Evolutionary conservation across 2,329 filamentous ascomycete genomes (phyloP).

Genomic region (Ophiognomonia clavigignenti-juglandacearum): DNA sequence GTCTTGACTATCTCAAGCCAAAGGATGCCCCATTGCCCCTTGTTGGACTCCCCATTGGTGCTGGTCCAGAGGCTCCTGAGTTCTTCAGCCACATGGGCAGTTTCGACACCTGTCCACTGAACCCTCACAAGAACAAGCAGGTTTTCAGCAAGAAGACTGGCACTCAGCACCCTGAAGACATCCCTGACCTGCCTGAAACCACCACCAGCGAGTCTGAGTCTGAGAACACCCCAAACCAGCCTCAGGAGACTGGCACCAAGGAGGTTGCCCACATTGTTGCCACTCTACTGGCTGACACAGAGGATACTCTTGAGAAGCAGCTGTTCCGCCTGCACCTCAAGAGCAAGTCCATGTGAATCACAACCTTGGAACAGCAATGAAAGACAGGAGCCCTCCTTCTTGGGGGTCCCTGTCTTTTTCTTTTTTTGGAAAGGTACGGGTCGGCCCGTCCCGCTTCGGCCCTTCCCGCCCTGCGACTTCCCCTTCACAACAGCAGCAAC

Average conservation of each 20-base stretch:
- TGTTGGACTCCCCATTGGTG: conserved; percentile 35
- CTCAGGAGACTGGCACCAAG: neutral
- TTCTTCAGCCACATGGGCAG: conserved; percentile 24
- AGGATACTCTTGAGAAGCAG: neutral
- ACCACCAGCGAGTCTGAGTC: no score
- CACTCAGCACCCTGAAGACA: neutral
- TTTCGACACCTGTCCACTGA: conserved; percentile 25
- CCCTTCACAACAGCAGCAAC: neutral
- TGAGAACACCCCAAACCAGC: neutral
- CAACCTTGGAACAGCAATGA: no score
- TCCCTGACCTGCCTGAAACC: neutral
- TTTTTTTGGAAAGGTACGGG: no score
- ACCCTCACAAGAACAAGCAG: conserved; percentile 1
- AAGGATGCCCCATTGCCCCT: conserved; percentile 18
- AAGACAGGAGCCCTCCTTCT: no score
- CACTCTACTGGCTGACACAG: neutral
- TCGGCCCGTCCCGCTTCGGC: neutral
- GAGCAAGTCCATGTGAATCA: neutral
- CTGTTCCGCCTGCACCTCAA: neutral
- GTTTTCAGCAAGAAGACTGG: neutral
- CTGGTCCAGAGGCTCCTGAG: conserved; percentile 33
- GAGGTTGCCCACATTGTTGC: neutral
- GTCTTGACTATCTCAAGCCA: conserved; percentile 6
- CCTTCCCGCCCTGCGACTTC: neutral
- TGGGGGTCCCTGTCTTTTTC: no score